Conservation (phyloP, 768 basidiomycete species). For the Tylopilus vinaceipallidus region DNA sequence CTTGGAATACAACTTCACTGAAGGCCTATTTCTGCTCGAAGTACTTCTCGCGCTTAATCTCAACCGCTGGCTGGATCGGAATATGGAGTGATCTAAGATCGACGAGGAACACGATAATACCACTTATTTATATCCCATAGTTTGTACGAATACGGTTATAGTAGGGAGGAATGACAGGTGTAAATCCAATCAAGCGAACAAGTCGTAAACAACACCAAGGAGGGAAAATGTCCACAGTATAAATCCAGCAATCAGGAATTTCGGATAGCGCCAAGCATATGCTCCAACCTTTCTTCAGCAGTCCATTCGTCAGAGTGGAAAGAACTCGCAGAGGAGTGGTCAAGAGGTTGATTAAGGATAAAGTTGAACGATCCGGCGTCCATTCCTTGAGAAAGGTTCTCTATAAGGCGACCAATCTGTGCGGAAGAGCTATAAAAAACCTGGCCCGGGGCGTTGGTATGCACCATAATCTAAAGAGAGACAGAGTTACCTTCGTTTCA, state of each 20-base stretch:
- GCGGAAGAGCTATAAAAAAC: constrained; percentile 53
- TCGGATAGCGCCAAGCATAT: constrained; percentile 53
- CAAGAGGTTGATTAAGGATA: constrained; percentile 41
- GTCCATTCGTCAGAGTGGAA: constrained; percentile 65
- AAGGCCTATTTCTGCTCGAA: constrained; percentile 60
- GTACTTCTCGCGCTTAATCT: constrained; percentile 64
- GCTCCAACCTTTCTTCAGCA: constrained; percentile 73
- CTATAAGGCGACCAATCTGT: constrained; percentile 82
- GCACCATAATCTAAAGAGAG: constrained; percentile 2
- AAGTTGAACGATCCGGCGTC: constrained; percentile 87
- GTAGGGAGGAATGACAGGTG: constrained; percentile 18
- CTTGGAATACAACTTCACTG: constrained; percentile 61
- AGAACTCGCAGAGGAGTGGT: constrained; percentile 63
- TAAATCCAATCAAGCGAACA: constrained; percentile 17
- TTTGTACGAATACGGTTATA: constrained; percentile 34
- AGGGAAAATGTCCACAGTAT: constrained; percentile 20
- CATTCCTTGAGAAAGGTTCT: constrained; percentile 75
- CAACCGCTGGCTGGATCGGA: constrained; percentile 73
- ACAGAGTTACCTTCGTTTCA: constrained; percentile 72
- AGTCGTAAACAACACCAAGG: constrained; percentile 14
- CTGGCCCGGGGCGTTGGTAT: constrained; percentile 13
- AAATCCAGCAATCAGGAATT: constrained; percentile 30
- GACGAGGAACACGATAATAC: constrained; percentile 16
- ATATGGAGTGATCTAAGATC: constrained; percentile 34
- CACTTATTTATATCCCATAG: constrained; percentile 34